Evolutionary conservation across 768 basidiomycete genomes (phyloP), one percentile per base, ranked within the genome.

Genomic region (Collybia sp.): DNA sequence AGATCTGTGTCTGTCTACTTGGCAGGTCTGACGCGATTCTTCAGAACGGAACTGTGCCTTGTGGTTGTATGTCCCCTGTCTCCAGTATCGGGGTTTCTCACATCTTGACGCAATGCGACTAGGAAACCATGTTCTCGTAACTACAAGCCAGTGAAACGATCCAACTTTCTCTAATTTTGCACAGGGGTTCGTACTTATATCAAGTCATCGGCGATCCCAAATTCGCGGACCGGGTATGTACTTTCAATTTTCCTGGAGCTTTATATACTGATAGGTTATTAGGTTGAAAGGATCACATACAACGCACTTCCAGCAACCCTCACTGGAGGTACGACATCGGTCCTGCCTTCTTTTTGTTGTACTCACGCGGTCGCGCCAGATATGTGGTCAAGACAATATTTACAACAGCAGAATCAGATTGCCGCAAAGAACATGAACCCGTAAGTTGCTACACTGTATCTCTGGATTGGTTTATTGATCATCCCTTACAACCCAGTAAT

Each of bases 81-180:
- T 30, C 9, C 31, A 42, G 3, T 17, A 16, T 8, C 32, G 11
- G 18, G 13, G 12, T 12, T 18, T 48, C n/a, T 30, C 18, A 13
- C 39, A 34, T 8, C 16, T 11, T 25, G 13, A 33, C 41, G 38
- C 17, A 17, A 17, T 25, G 9, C 4, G 39, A 34, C 1, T 43
- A 77, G 76, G 78, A 80, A 71, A 75, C 77, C 4, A 79, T 80
- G 77, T 79, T 78, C 59, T 78, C 77, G 73, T 76, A 51, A 40
- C 75, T 67, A 4, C 17, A 20, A 12, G 20, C 12, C 25, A 25
- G 3, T 25, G 25, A 25, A 4, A 25, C 8, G 25, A 25, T 8
- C 25, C 25, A 8, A 25, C 25, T 25, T 25, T 25, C 25, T 25
- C 8, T 25, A 25, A 25, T 25, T 25, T 13, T 30, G 16, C 12